phyloP scores from a whole-genome alignment of 2,329 filamentous ascomycete species.

The Ceratocystis alfenasii region DNA sequence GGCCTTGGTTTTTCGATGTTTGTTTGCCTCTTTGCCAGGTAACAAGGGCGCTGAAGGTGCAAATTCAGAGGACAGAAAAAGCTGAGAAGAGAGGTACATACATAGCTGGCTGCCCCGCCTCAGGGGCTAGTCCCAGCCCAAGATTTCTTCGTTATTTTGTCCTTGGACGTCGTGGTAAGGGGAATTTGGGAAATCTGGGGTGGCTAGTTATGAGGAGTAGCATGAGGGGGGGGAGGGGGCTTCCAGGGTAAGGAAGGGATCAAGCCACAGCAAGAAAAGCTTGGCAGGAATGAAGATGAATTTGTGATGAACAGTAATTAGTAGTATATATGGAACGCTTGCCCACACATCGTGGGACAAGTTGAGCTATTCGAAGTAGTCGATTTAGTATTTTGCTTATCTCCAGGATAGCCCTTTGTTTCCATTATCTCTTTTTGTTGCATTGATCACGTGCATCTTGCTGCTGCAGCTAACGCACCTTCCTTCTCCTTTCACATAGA shows the following conservation, averaged over 20 bases:
- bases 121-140: too few species aligned
- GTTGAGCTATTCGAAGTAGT: too few species aligned
- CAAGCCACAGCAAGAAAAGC: neutral
- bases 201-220: neutral
- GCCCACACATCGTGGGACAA: neutral
- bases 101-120: neutral
- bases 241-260: neutral
- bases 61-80: neutral
- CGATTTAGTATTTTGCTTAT: neutral
- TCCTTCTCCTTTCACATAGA: neutral
- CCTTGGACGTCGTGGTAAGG: neutral
- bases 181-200: neutral
- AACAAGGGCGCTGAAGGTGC: too few species aligned
- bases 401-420: neutral
- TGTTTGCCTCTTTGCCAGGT: too few species aligned
- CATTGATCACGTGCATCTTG: neutral
- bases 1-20: neutral
- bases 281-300: neutral
- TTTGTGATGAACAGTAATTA: neutral
- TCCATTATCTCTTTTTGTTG: neutral
- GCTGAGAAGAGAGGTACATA: too few species aligned
- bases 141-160: too few species aligned
- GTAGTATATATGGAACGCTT: neutral
- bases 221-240: neutral
- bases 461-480: neutral